These are phyloP conservation scores for Eimeria acervulina DNA, from an alignment of 169 alveolate genomes.

Conservation along the genomic window DNA sequence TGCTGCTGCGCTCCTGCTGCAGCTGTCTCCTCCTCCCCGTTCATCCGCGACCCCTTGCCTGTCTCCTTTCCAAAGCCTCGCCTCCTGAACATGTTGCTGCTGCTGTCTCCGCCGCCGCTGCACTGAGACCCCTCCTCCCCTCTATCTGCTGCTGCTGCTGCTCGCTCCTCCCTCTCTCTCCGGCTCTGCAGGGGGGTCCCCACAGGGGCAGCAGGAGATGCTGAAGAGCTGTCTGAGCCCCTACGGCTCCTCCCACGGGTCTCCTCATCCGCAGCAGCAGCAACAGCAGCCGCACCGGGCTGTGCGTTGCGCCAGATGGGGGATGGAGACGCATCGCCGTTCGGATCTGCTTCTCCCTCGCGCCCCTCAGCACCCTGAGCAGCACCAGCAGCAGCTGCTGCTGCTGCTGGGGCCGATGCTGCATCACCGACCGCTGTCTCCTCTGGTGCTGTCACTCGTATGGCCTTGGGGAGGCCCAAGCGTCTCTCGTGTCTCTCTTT, in stretches of 20 bases:
- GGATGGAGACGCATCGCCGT: not conserved
- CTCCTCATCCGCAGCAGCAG: not conserved
- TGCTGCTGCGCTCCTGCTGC: conserved; percentile 11
- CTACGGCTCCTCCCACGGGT: not conserved
- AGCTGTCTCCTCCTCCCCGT: conserved; percentile 25
- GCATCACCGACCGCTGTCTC: not conserved
- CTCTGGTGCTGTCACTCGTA: not conserved
- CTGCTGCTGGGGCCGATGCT: not conserved
- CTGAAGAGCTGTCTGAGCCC: conserved; percentile 1
- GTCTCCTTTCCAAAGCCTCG: not conserved
- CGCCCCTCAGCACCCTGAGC: not conserved
- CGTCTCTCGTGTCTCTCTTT: conserved; percentile 16
- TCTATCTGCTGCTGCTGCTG: conserved; percentile 11
- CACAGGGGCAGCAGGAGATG: not conserved
- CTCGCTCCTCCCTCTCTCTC: not conserved
- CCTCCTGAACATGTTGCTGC: conserved; percentile 55
- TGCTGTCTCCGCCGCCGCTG: conserved; percentile 10
- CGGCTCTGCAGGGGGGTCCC: not conserved
- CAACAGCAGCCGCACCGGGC: not conserved
- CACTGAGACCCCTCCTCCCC: conserved; percentile 29
- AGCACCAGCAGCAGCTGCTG: conserved; percentile 21
- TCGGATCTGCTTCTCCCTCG: not conserved
- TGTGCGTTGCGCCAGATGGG: not conserved
- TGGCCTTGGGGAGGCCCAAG: not conserved
- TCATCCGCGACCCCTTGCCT: not conserved